Base-by-base conservation (phyloP, 805 yeast species). In the Nakazawaea ernobii region DNA sequence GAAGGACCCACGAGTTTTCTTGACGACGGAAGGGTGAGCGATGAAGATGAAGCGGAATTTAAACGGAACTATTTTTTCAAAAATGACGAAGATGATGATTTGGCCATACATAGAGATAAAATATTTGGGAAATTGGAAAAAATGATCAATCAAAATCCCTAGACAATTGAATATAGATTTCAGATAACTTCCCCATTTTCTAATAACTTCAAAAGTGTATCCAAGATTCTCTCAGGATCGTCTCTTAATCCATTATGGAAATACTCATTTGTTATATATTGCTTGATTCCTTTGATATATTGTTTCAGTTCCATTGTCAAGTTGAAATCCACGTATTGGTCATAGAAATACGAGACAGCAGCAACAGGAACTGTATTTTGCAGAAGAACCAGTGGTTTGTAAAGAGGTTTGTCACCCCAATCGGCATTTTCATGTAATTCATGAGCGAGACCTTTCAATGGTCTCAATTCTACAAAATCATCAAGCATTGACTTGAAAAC, bases 31-130 rank as follows among this genome's bases (percentile, higher is more conserved):
- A 8, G 45, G 39, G 17, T 50, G 28, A 13, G 51, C 9, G 59
- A 49, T 11, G 55, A 53, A 1, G 37, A 46, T n/a, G 55, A 55
- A 50, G 32, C 71, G 63, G 55, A 44, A 11, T 62, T 60, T 38
- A 59, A 63, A 49, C 57, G 88, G 46, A 74, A 82, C 52, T 59
- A 62, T n/a, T 83, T 82, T 55, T 82, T 82, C 55, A 68, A 72
- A 2, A 61, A 65, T 6, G 89, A 83, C 47, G 70, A 66, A 35
- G 79, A 79, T 29, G 84, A 81, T 55, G 80, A 79, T 4, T 41
- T 80, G 53, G 88, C 88, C 0, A 69, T 73, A 1, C 83, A 84
- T 55, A 63, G 90, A 46, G 89, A 83, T 55, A 67, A 62, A 42
- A 81, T 83, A 5, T 82, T 83, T 60, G 79, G 79, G 1, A 69